Evolutionary conservation across 139 green algal genomes (phyloP).

Genomic region (Chlamydomonas eustigma): DNA sequence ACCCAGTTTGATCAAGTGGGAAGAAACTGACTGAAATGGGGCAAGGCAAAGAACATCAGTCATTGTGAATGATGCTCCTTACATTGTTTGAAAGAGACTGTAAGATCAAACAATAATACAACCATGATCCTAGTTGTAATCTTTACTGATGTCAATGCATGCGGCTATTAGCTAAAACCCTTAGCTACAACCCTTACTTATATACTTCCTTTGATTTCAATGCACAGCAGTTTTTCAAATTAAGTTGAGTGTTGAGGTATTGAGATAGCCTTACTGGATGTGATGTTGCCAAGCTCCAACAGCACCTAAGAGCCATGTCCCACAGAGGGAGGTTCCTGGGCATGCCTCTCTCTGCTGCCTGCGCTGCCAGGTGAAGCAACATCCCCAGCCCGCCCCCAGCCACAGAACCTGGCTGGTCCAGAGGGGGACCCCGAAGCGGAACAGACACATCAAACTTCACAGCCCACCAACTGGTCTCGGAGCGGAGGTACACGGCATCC

Average conservation of each 20-base stretch:
- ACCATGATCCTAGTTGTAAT: too few species aligned
- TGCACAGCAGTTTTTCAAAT: too few species aligned
- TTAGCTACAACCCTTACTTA: too few species aligned
- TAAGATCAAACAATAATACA: too few species aligned
- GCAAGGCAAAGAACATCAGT: too few species aligned
- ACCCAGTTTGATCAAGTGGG: not conserved
- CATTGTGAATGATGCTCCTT: too few species aligned
- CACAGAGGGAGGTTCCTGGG: conserved; percentile 17
- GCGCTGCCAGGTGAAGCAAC: not conserved
- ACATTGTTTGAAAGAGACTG: too few species aligned
- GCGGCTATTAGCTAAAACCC: too few species aligned
- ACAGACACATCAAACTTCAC: conserved; percentile 27
- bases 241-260: conserved; percentile 8
- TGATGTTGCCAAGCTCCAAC: conserved; percentile 23
- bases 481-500: conserved; percentile 14
- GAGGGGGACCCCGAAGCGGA: conserved; percentile 4
- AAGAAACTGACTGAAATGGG: conserved; percentile 12
- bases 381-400: not conserved
- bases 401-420: not conserved
- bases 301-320: conserved; percentile 12
- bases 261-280: conserved; percentile 20
- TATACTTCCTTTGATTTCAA: too few species aligned
- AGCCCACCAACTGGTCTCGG: conserved; percentile 22
- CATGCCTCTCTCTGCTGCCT: conserved; percentile 8
- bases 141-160: too few species aligned